A percentile compares a stretch with the other conserved stretches of the same genome.
phyloP scores from a whole-genome alignment of 768 basidiomycete genomes.

The Lactifluus subvellereus region DNA sequence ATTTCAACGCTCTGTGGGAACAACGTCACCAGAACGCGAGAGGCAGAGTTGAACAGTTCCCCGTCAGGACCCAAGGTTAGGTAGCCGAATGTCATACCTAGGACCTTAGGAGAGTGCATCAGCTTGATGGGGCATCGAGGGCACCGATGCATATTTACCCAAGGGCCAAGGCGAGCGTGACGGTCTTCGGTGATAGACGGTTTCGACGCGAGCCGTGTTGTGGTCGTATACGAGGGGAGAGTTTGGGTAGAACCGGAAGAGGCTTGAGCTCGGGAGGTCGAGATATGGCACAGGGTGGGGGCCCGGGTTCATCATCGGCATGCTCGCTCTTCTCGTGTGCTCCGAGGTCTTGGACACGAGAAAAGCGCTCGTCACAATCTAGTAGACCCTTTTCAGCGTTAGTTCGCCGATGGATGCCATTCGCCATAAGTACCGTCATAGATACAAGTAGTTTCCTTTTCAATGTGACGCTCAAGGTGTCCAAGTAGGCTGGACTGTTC shows the following conservation, averaged over 20 bases:
- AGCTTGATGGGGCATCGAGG: not conserved
- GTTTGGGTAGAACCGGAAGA: constrained; percentile 4
- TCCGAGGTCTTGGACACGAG: constrained; percentile 12
- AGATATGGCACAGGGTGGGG: constrained; percentile 8
- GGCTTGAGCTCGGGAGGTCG: constrained; percentile 6
- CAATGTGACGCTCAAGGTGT: constrained; percentile 19
- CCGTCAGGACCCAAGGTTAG: not conserved
- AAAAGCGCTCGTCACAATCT: constrained; percentile 21
- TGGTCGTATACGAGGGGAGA: constrained; percentile 11
- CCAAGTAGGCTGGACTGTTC: constrained; percentile 10
- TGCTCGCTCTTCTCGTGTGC: constrained; percentile 16
- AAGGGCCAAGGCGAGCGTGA: constrained; percentile 20
- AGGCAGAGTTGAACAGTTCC: not conserved
- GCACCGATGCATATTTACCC: constrained; percentile 1
- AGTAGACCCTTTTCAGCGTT: not conserved
- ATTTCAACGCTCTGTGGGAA: too few species aligned
- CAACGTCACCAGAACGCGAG: not conserved
- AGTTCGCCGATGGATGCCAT: not conserved
- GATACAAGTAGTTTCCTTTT: constrained; percentile 10
- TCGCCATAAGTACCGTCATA: constrained; percentile 9
- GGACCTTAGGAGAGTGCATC: constrained; percentile 3
- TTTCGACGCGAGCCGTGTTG: constrained; percentile 5
- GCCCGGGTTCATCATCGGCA: constrained; percentile 10
- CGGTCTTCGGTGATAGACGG: constrained; percentile 17
- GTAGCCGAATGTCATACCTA: constrained; percentile 14